A percentile compares a stretch with the other conserved stretches of the same genome.
Evolutionary conservation across 805 yeast genomes (phyloP).

Genomic region (Yamadazyma laniorum): DNA sequence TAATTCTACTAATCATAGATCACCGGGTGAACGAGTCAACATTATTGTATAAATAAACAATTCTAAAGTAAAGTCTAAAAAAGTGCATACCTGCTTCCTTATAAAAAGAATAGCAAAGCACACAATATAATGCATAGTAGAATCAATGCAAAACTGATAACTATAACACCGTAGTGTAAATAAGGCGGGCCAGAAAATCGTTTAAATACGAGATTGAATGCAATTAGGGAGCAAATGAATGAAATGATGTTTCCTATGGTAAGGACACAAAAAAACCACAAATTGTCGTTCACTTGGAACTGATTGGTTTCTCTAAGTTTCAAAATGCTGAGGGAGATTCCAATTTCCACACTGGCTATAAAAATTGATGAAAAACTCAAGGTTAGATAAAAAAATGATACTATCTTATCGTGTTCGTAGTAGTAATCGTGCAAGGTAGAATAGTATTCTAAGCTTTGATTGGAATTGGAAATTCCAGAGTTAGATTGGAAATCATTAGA

Average conservation of each 20-base stretch:
- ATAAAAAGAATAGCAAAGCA: constrained; percentile 2
- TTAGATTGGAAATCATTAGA: constrained; percentile 2
- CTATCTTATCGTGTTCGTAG: constrained; percentile 34
- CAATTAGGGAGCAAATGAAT: constrained; percentile 31
- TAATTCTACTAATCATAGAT: constrained; percentile 25
- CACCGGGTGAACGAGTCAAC: constrained; percentile 27
- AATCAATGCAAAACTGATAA: constrained; percentile 12
- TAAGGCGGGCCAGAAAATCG: constrained; percentile 28
- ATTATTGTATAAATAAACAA: too few relatives aligned
- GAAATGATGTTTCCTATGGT: constrained; percentile 32
- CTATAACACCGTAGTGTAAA: constrained; percentile 15
- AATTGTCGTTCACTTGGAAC: constrained; percentile 28
- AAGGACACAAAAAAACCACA: constrained; percentile 31
- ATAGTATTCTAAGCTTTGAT: constrained; percentile 24
- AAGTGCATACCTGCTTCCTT: too few relatives aligned
- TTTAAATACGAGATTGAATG: constrained; percentile 33
- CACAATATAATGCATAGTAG: constrained; percentile 6
- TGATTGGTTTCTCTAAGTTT: constrained; percentile 18
- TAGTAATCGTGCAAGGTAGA: constrained; percentile 27
- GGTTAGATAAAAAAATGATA: constrained; percentile 30
- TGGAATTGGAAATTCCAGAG: constrained; percentile 27
- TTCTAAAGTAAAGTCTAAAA: not conserved
- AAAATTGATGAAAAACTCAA: constrained; percentile 36
- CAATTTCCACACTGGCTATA: constrained; percentile 39
- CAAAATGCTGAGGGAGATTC: constrained; percentile 34